Evolutionary conservation across 305 asterid species (phyloP), one percentile per base, ranked within the genome.

Genomic region (Rubia occidens): DNA sequence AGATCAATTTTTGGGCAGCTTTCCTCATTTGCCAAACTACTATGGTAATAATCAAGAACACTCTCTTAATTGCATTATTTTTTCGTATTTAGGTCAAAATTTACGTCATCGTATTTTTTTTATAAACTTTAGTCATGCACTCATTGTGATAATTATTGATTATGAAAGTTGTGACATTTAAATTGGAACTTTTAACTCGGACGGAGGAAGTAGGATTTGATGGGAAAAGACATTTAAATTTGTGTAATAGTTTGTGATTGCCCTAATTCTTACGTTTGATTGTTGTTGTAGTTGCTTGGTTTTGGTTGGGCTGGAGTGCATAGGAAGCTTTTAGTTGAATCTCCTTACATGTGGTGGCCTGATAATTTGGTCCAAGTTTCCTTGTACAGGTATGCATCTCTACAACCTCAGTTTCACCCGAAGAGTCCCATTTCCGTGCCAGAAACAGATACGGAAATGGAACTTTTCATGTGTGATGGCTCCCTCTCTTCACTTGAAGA

Each of bases 281-380:
- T 9, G 17, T 37, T 63, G 58, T 37, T 70, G 76, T 20, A 87
- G 95, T 49, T 87, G 87, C 83, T 88, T 68, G 95, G 95, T 26
- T 88, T 86, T 69, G 87, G 95, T 0, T 88, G 92, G 95, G 95
- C 95, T 32, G 95, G 95, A 11, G 4, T 86, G 39, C 84, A 82
- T n/a, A 70, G 90, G 73, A 73, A 69, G 51, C 66, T 79, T 13
- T 74, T 88, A 8, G 87, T 88, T 53, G 92, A 88, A 54, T 82
- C 90, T 11, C 85, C 90, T 0, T 85, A 67, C 37, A 89, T 87
- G 94, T 89, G 96, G 96, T 89, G 96, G 96, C 96, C 94, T 8
- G 86, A 81, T n/a, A 84, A 67, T 80, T 47, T 87, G 78, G 56
- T 86, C 18, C 49, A 80, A 7, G 85, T 89, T 54, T 87, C 96